Conservation (phyloP, 805 yeast genomes). For the Metschnikowia sp. region DNA sequence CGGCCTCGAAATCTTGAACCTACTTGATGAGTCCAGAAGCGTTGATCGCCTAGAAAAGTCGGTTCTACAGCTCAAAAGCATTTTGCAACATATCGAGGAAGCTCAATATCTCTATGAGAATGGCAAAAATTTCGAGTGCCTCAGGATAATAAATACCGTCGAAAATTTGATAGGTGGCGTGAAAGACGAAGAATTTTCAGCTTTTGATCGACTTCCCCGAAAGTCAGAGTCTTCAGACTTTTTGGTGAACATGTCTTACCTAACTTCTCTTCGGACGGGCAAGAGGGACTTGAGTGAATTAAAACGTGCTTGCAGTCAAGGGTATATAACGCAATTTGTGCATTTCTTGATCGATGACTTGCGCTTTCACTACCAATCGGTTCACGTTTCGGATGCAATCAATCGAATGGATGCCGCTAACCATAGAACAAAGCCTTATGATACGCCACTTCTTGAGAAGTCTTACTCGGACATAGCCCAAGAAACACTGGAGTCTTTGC, state of each 20-base stretch:
- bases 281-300: conserved; percentile 53
- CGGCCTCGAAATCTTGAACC: conserved; percentile 49
- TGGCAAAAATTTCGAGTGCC: conserved; percentile 50
- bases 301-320: conserved; percentile 63
- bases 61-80: conserved; percentile 48
- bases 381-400: conserved; percentile 48
- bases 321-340: conserved; percentile 58
- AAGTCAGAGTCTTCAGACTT: conserved; percentile 30
- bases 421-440: conserved; percentile 24
- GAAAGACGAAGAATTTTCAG: conserved; percentile 15
- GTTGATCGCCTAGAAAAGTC: conserved; percentile 62
- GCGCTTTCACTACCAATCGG: conserved; percentile 50
- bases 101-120: conserved; percentile 46
- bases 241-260: conserved; percentile 36
- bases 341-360: conserved; percentile 59
- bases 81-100: conserved; percentile 27
- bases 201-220: conserved; percentile 13
- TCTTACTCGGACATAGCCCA: conserved; percentile 39
- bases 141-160: conserved; percentile 54
- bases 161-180: conserved; percentile 58
- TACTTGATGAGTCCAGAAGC: conserved; percentile 53
- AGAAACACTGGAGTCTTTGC: conserved; percentile 41
- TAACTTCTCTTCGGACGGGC: conserved; percentile 50
- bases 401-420: conserved; percentile 39
- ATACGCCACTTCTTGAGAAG: conserved; percentile 24